Evolutionary conservation across 768 basidiomycete genomes (phyloP), one percentile per base, ranked within the genome.

Genomic region (Gloeostereum incarnatum): DNA sequence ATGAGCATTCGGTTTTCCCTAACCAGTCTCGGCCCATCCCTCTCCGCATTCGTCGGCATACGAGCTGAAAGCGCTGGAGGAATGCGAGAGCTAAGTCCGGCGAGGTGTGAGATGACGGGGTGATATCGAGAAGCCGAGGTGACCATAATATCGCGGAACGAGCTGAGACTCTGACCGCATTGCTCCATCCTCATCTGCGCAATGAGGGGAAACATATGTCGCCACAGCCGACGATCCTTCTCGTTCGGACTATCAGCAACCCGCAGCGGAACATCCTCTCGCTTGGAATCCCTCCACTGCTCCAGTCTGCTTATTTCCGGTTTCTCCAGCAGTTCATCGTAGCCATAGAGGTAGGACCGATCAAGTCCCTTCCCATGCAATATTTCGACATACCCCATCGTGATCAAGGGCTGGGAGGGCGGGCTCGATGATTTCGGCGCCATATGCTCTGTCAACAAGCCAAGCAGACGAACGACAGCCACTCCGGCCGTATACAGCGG

Each of bases 191-290:
- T 76, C 2, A 61, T 53, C 35, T 73, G 74, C 40, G 87, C 63
- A 48, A 89, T 69, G 8, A 63, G 53, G 3, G 88, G 81, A 46
- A 76, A 84, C 34, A 85, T 57, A 49, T 78, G 78, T 39, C 75
- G 67, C 88, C 88, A 91, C 14, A 91, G 60, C 32, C 68, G 73
- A 35, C 71, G 70, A 51, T 91, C 88, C 35, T 72, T 67, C 26
- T 75, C 70, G 31, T 77, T 66, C 5, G 62, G 58, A 54, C 87
- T 89, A 41, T 87, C 83, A 7, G 77, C 84, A 36, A 91, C 72
- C 16, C 74, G 71, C 9, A 89, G 59, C 9, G 78, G 65, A 20
- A 76, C 58, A 41, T 83, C 81, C 0, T 60, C 55, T 32, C 67
- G 68, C 18, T 62, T 63, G 5, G 71, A 71, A 36, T 77, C 66